A percentile compares a stretch with the other conserved stretches of the same genome.
These are phyloP conservation scores for Lavandula angustifolia DNA, from an alignment of 257 asterid genomes.

Conservation along the genomic window DNA sequence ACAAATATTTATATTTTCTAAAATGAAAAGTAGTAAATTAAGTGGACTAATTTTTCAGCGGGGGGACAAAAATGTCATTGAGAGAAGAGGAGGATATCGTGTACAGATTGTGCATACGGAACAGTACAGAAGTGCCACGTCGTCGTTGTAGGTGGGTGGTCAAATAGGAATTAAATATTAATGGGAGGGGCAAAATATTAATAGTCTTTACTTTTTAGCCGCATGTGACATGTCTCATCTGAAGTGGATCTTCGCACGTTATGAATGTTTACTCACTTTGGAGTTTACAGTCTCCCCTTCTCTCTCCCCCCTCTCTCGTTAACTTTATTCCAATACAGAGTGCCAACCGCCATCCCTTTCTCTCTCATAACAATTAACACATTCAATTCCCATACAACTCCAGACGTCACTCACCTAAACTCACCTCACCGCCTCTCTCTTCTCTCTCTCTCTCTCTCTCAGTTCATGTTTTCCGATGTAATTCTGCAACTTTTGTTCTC, in stretches of 20 bases:
- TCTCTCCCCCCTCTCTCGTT: slow-evolving; percentile 5
- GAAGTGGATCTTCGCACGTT: slow-evolving; percentile 95
- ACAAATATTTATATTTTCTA: no score
- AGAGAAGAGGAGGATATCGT: slow-evolving; percentile 46
- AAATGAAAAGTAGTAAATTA: no score
- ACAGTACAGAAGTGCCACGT: slow-evolving; percentile 43
- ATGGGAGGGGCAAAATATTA: slow-evolving; percentile 29
- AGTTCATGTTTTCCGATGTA: background rate
- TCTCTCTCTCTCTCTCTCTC: background rate
- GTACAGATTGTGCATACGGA: slow-evolving; percentile 79
- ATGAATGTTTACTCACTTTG: slow-evolving; percentile 51
- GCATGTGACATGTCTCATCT: slow-evolving; percentile 92
- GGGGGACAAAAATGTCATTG: background rate
- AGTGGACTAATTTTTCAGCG: background rate
- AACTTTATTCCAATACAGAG: slow-evolving; percentile 31
- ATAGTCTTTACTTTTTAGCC: slow-evolving; percentile 47
- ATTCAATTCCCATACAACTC: slow-evolving; percentile 23
- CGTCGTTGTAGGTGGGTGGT: background rate
- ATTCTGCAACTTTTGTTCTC: background rate
- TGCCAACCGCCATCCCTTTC: slow-evolving; percentile 40
- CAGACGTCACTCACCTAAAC: slow-evolving; percentile 20
- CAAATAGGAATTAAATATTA: no score
- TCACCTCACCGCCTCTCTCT: slow-evolving; percentile 12
- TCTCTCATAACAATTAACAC: slow-evolving; percentile 17
- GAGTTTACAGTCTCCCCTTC: slow-evolving; percentile 22